phyloP scores from a whole-genome alignment of 169 alveolate species.

The Eimeria praecox region DNA sequence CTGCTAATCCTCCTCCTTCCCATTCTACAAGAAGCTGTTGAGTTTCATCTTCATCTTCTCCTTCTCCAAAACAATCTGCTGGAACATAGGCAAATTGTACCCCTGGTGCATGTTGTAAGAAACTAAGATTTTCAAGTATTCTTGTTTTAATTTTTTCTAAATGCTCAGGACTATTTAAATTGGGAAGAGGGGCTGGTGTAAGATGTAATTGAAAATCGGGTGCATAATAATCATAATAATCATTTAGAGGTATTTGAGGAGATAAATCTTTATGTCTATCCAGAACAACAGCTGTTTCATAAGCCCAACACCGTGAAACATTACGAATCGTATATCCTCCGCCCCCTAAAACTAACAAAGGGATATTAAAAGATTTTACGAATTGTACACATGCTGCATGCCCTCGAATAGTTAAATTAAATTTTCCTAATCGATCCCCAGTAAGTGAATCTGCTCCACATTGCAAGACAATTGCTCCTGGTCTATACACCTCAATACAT shows the following conservation, averaged over 20 bases:
- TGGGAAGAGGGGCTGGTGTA: slow-evolving; percentile 94
- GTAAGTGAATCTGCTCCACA: slow-evolving; percentile 99
- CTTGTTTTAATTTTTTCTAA: slow-evolving; percentile 94
- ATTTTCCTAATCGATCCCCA: slow-evolving; percentile 98
- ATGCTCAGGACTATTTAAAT: slow-evolving; percentile 97
- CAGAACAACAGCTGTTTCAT: slow-evolving; percentile 98
- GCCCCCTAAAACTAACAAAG: slow-evolving; percentile 94
- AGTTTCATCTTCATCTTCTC: slow-evolving; percentile 76
- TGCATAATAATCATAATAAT: slow-evolving; percentile 97
- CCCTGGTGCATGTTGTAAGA: slow-evolving; percentile 90
- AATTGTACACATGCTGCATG: slow-evolving; percentile 99
- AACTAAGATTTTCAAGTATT: slow-evolving; percentile 94
- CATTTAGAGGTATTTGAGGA: slow-evolving; percentile 93
- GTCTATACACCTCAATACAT: slow-evolving; percentile 97
- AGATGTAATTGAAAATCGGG: slow-evolving; percentile 97
- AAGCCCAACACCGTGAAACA: slow-evolving; percentile 99
- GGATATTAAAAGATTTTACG: slow-evolving; percentile 93
- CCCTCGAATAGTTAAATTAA: slow-evolving; percentile 97
- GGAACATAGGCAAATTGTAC: slow-evolving; percentile 84
- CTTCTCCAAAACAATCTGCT: slow-evolving; percentile 81
- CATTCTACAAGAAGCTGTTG: slow-evolving; percentile 77
- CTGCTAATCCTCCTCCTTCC: slow-evolving; percentile 81
- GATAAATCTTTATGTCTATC: slow-evolving; percentile 94
- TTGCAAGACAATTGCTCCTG: slow-evolving; percentile 98
- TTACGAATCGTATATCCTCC: slow-evolving; percentile 99